A percentile compares a stretch with the other conserved stretches of the same genome.
Evolutionary conservation across 768 basidiomycete species (phyloP).

Genomic region (Naematelia aurantialba): DNA sequence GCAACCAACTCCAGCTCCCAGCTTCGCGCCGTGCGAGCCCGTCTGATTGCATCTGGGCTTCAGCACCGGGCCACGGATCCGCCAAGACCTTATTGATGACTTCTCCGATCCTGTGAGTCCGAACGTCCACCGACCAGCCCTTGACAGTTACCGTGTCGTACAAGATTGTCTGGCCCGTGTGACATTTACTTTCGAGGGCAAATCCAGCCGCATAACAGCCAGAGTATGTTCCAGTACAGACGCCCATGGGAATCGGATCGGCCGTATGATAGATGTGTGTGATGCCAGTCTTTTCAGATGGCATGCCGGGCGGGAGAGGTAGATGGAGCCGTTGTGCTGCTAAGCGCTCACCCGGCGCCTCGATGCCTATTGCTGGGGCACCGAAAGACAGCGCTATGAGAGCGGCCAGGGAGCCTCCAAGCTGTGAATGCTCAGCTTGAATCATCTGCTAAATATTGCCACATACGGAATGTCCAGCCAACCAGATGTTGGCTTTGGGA

Average conservation of each 20-base stretch:
- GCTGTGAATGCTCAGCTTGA: too few species aligned
- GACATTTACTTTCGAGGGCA: slow-evolving; percentile 62
- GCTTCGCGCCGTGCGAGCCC: background rate
- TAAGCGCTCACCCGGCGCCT: slow-evolving; percentile 80
- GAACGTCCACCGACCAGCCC: slow-evolving; percentile 71
- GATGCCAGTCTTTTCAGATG: slow-evolving; percentile 51
- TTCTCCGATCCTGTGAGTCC: slow-evolving; percentile 67
- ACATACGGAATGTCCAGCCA: slow-evolving; percentile 59
- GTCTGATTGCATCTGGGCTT: background rate
- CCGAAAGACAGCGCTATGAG: slow-evolving; percentile 87
- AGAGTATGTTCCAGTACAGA: slow-evolving; percentile 54
- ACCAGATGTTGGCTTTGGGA: slow-evolving; percentile 82
- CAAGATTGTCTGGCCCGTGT: slow-evolving; percentile 72
- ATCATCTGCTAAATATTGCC: slow-evolving; percentile 53
- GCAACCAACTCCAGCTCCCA: background rate
- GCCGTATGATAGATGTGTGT: slow-evolving; percentile 90
- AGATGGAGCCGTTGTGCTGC: slow-evolving; percentile 78
- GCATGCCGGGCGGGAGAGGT: slow-evolving; percentile 65
- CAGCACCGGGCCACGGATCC: slow-evolving; percentile 59
- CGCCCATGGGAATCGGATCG: slow-evolving; percentile 77
- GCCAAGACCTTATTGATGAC: slow-evolving; percentile 68
- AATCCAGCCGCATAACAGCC: slow-evolving; percentile 79
- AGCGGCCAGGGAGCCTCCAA: slow-evolving; percentile 81
- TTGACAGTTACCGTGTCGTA: slow-evolving; percentile 82
- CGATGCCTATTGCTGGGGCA: slow-evolving; percentile 84